A percentile compares a stretch with the other conserved stretches of the same genome.
Evolutionary conservation across 2,329 filamentous ascomycete species (phyloP).

Genomic region (Penicillium sp.): DNA sequence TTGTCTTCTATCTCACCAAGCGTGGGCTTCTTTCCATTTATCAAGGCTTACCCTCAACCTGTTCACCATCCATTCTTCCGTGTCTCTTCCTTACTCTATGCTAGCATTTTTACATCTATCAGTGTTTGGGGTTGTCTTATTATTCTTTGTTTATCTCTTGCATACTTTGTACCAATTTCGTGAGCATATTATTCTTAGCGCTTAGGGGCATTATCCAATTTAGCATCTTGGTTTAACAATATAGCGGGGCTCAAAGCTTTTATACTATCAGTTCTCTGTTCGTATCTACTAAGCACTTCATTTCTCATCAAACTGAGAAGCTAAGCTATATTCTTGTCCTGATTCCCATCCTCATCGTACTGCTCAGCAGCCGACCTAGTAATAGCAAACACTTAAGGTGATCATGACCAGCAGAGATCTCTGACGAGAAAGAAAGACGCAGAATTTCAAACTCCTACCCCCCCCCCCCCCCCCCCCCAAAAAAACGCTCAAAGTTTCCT

Average conservation of each 20-base stretch:
- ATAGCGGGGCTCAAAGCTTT: constrained; percentile 3
- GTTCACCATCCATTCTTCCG: not conserved
- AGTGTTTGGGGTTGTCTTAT: constrained; percentile 4
- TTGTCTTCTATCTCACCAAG: constrained; percentile 1
- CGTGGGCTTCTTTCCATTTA: not conserved
- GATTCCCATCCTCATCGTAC: not conserved
- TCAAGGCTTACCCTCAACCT: constrained; percentile 2
- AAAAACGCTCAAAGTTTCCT: constrained; percentile 35
- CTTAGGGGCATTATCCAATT: constrained; percentile 11
- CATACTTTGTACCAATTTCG: constrained; percentile 11
- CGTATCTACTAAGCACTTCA: not conserved
- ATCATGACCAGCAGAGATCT: not conserved
- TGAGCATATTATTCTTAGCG: constrained; percentile 15
- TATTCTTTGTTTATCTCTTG: constrained; percentile 4
- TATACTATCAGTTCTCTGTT: not conserved
- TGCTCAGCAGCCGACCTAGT: not conserved
- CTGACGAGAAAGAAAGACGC: not conserved
- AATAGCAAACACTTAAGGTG: not conserved
- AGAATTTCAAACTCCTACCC: not conserved
- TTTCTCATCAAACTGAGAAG: not conserved
- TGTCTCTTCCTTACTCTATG: not conserved
- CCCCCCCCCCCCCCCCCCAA: too few species aligned
- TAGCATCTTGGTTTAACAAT: constrained; percentile 14
- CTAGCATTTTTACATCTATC: constrained; percentile 2
- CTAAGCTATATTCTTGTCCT: not conserved